phyloP scores from a whole-genome alignment of 163 green algal species.

The Trebouxia gelatinosa region DNA sequence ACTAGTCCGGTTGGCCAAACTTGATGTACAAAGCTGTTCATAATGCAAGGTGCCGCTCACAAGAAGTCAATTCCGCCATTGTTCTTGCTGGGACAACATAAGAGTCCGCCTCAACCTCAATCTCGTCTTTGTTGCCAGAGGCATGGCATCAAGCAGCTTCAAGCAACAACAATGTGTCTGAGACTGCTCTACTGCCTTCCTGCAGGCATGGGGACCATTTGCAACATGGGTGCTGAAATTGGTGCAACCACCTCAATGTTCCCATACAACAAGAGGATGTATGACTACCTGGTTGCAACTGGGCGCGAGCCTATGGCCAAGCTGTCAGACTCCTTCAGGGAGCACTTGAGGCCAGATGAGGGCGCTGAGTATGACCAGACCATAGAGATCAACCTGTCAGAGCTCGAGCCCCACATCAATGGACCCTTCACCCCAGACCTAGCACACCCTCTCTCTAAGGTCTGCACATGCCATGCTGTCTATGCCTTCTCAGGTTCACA shows the following conservation, averaged over 20 bases:
- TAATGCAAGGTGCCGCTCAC: too few relatives aligned
- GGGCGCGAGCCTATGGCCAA: constrained; percentile 64
- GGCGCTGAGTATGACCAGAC: constrained; percentile 88
- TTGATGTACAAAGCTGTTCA: too few relatives aligned
- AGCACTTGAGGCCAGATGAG: constrained; percentile 77
- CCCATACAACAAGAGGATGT: constrained; percentile 92
- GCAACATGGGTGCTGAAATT: constrained; percentile 99
- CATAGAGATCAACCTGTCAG: constrained; percentile 91
- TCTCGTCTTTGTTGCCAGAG: not conserved
- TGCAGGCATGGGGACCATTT: constrained; percentile 93
- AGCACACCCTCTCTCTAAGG: constrained; percentile 76
- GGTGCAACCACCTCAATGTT: constrained; percentile 95
- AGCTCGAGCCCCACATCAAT: constrained; percentile 95
- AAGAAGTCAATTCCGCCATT: too few relatives aligned
- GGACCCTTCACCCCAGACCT: constrained; percentile 95
- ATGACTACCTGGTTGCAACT: constrained; percentile 92
- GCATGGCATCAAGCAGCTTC: not conserved
- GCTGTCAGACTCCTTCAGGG: constrained; percentile 66
- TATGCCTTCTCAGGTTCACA: too few relatives aligned
- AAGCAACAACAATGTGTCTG: too few relatives aligned
- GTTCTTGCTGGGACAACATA: too few relatives aligned
- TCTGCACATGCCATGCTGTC: too few relatives aligned
- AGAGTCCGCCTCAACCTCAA: too few relatives aligned
- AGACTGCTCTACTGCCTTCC: not conserved
- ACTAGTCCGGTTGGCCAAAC: too few relatives aligned